Evolutionary conservation across 352 stramenopile genomes (phyloP).

Genomic region (Phytophthora pinifolia): DNA sequence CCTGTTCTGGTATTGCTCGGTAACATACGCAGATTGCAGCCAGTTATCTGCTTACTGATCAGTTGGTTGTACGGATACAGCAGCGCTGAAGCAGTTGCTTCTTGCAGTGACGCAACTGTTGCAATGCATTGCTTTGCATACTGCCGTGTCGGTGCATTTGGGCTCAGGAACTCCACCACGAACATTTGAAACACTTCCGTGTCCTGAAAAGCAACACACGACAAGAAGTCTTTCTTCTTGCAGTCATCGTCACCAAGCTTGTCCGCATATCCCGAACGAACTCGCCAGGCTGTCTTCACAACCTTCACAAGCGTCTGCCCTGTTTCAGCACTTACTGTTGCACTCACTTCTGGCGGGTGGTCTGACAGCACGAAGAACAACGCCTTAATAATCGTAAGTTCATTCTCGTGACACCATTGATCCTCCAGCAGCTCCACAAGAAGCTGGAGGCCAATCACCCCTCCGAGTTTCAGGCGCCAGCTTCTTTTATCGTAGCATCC

Average conservation of each 20-base stretch:
- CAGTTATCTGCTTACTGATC: slow-evolving; percentile 85
- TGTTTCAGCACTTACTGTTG: slow-evolving; percentile 72
- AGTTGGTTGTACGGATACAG: slow-evolving; percentile 85
- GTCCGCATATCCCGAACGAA: slow-evolving; percentile 40
- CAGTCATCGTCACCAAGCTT: slow-evolving; percentile 34
- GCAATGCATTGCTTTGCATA: slow-evolving; percentile 77
- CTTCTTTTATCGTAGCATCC: slow-evolving; percentile 86
- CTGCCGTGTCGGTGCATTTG: slow-evolving; percentile 62
- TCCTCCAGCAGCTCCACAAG: slow-evolving; percentile 66
- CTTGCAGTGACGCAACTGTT: slow-evolving; percentile 53
- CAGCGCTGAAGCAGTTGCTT: slow-evolving; percentile 62
- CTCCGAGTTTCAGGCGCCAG: slow-evolving; percentile 84
- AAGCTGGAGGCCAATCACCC: slow-evolving; percentile 63
- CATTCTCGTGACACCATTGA: slow-evolving; percentile 87
- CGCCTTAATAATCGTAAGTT: slow-evolving; percentile 80
- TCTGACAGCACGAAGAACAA: slow-evolving; percentile 89
- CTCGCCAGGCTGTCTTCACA: slow-evolving; percentile 58
- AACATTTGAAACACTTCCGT: slow-evolving; percentile 88
- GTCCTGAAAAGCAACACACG: slow-evolving; percentile 79
- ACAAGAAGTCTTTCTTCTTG: slow-evolving; percentile 62
- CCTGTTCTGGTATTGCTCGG: slow-evolving; percentile 66
- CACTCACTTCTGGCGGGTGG: slow-evolving; percentile 81
- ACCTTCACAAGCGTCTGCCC: slow-evolving; percentile 58
- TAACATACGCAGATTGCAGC: slow-evolving; percentile 74
- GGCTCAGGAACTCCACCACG: slow-evolving; percentile 85